Conservation (phyloP, 1,284 basidiomycete species). For the Trametes polyzona region DNA sequence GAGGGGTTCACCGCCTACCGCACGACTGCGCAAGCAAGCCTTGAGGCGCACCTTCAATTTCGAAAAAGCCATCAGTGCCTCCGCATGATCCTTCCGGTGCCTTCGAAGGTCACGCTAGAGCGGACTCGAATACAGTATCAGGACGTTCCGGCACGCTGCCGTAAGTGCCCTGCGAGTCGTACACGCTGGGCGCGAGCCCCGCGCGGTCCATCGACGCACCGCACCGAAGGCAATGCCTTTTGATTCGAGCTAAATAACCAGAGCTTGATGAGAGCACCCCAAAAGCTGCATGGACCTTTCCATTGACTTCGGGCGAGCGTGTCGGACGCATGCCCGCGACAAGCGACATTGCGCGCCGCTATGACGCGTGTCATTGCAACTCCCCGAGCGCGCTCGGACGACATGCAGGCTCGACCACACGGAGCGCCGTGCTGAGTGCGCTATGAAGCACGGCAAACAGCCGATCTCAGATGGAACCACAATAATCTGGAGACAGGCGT, state of each 20-base stretch:
- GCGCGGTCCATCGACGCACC: neutral
- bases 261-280: too few species aligned
- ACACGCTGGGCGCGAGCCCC: neutral
- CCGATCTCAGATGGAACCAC: neutral
- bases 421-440: too few species aligned
- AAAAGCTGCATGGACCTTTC: neutral
- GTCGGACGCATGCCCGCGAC: too few species aligned
- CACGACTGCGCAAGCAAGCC: conserved; percentile 1
- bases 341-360: too few species aligned
- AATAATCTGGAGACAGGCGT: neutral
- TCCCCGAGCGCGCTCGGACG: too few species aligned
- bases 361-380: too few species aligned
- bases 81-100: conserved; percentile 12
- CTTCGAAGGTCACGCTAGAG: neutral
- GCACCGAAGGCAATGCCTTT: neutral
- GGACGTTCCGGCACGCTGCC: neutral
- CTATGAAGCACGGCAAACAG: too few species aligned
- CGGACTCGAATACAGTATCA: neutral
- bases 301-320: neutral
- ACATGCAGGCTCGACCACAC: too few species aligned
- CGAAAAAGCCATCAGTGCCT: conserved; percentile 2
- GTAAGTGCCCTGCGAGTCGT: neutral
- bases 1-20: neutral
- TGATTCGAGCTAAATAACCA: too few species aligned
- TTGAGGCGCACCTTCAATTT: conserved; percentile 7